Conservation (phyloP, 306 rosid genomes). For the Gastrolobium villosum region DNA sequence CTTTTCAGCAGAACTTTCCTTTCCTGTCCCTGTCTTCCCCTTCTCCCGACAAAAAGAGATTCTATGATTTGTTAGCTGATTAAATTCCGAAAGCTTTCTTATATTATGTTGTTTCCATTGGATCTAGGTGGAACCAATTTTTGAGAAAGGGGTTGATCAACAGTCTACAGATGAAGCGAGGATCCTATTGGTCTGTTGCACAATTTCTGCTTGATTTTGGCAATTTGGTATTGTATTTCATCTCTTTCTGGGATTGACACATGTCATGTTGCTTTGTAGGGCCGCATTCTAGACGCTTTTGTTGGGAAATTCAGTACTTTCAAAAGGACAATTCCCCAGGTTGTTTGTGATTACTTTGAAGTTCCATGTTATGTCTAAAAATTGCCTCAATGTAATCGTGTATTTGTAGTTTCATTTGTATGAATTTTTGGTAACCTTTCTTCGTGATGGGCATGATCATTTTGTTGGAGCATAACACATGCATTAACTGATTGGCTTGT, state of each 20-base stretch:
- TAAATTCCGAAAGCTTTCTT: conserved; percentile 41
- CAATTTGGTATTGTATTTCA: conserved; percentile 31
- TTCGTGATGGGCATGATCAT: conserved; percentile 12
- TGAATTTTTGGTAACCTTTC: conserved; percentile 15
- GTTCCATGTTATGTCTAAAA: conserved; percentile 16
- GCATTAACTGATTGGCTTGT: background rate
- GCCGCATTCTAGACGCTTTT: conserved; percentile 96
- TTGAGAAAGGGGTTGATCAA: conserved; percentile 96
- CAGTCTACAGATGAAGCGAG: conserved; percentile 98
- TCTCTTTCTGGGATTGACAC: conserved; percentile 45
- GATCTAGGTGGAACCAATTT: conserved; percentile 96
- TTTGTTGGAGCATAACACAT: background rate
- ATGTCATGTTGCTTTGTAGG: conserved; percentile 61
- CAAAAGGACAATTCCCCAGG: conserved; percentile 98
- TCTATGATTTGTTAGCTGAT: conserved; percentile 39
- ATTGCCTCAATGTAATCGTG: conserved; percentile 24
- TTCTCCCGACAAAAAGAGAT: conserved; percentile 21
- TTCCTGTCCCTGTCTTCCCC: background rate
- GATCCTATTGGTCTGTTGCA: conserved; percentile 80
- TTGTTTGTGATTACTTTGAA: conserved; percentile 43
- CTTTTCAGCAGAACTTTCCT: background rate
- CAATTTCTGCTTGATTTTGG: conserved; percentile 43
- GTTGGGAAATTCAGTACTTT: conserved; percentile 98
- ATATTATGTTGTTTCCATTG: conserved; percentile 46
- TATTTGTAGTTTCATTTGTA: conserved; percentile 3